Conservation (phyloP, 306 rosid genomes). For the Pterocarpus santalinus region DNA sequence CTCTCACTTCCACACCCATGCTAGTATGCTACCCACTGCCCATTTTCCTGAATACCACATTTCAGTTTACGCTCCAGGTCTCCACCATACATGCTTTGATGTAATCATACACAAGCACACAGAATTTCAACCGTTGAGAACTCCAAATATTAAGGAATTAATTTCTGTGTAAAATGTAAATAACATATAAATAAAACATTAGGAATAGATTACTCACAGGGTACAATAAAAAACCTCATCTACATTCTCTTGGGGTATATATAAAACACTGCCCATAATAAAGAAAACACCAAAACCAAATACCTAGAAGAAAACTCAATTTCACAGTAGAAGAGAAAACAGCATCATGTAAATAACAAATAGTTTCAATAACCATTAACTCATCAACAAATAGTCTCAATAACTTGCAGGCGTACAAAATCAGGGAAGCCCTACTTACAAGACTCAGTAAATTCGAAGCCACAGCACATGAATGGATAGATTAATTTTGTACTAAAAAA, state of each 20-base stretch:
- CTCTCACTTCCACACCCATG: slow-evolving; percentile 14
- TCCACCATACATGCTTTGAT: not conserved
- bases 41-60: not conserved
- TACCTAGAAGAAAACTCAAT: not conserved
- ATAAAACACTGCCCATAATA: not conserved
- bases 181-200: too few species aligned
- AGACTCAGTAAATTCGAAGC: too few species aligned
- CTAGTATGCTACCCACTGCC: not conserved
- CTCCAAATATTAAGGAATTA: too few species aligned
- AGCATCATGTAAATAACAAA: not conserved
- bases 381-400: slow-evolving; percentile 6
- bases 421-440: too few species aligned
- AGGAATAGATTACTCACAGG: too few species aligned
- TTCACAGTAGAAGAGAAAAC: slow-evolving; percentile 7
- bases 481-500: too few species aligned
- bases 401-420: slow-evolving; percentile 7
- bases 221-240: not conserved
- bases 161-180: too few species aligned
- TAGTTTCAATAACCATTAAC: not conserved
- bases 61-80: not conserved
- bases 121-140: too few species aligned
- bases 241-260: not conserved
- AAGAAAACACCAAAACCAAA: slow-evolving; percentile 4
- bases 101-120: not conserved
- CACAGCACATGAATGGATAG: too few species aligned